Evolutionary conservation across 75 land plant genomes (phyloP).

Genomic region (Isoetes taiwanensis): DNA sequence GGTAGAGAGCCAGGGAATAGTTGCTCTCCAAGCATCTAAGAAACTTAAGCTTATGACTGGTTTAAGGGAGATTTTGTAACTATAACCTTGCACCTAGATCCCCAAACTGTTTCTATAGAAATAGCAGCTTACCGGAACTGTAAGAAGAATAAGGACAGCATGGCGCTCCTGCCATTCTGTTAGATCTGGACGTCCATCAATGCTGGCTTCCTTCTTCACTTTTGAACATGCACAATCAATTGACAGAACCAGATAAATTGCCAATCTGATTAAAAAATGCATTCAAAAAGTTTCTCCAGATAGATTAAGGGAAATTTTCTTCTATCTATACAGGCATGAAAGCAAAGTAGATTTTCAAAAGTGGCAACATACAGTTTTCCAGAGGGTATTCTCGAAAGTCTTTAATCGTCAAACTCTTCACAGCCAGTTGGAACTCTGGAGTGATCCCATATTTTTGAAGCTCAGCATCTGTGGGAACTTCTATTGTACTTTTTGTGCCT

Average conservation of each 20-base stretch:
- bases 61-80: too few species aligned
- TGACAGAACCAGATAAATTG: not conserved
- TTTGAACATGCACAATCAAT: not conserved
- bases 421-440: constrained; percentile 72
- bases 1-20: too few species aligned
- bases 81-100: too few species aligned
- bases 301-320: too few species aligned
- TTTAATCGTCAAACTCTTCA: constrained; percentile 43
- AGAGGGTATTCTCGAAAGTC: constrained; percentile 69
- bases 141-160: constrained; percentile 65
- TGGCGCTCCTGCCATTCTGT: constrained; percentile 82
- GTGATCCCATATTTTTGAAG: constrained; percentile 60
- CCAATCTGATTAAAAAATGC: too few species aligned
- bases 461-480: constrained; percentile 22
- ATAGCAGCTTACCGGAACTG: constrained; percentile 47
- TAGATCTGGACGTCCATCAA: constrained; percentile 68
- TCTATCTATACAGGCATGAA: too few species aligned
- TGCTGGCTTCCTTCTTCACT: constrained; percentile 8
- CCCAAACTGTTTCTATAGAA: too few species aligned
- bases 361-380: constrained; percentile 13
- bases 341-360: too few species aligned
- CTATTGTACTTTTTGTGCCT: not conserved
- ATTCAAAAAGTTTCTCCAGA: too few species aligned
- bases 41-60: too few species aligned
- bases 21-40: too few species aligned